Base-by-base conservation (phyloP, 106 monocot genomes). In the Dactylorhiza incarnata region DNA sequence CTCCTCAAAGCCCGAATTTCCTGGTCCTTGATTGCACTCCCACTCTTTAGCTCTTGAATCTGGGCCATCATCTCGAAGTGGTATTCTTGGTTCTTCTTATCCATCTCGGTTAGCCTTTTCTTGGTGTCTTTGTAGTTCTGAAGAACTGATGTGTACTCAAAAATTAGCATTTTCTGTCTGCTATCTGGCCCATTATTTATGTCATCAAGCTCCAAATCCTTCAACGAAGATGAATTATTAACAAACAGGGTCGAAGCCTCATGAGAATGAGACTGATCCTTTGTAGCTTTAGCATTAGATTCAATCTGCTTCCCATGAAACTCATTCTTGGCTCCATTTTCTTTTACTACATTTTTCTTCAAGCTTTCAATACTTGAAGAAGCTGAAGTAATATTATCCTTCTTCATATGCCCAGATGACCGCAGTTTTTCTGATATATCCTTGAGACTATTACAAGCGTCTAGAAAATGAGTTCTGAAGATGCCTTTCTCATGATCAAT, bases 41-140 rank as follows among this genome's bases (percentile, higher is more conserved):
- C 82, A 74, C 79, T 79, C 68, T 78, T 81, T 74, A 95, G 71
- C 9, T 95, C 85, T 73, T 78, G 77, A 55, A 95, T 73, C 52
- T 88, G 75, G 8, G 81, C 50, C 56, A 77, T 77, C n/a, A 73
- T 84, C 73, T 92, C 83, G 12, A 58, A 73, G 48, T 83, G 75
- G 63, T 80, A 76, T 7, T 89, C 81, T 73, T 84, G 62, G 25
- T 81, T 87, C 78, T 76, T 81, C 75, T 72, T 81, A 65, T 87
- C 87, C 20, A 81, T 73, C 52, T 92, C 91, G 2, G 59, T 54
- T 7, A 89, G 86, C 75, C 73, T 86, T 54, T 79, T 84, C 81
- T 82, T 95, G 10, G 86, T 81, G 12, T 92, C 95, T 76, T 91
- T 89, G 75, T 87, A 95, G 68, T 84, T 95, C 25, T 79, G 83